phyloP scores from a whole-genome alignment of 352 stramenopile species.

The Peronospora farinosa region DNA sequence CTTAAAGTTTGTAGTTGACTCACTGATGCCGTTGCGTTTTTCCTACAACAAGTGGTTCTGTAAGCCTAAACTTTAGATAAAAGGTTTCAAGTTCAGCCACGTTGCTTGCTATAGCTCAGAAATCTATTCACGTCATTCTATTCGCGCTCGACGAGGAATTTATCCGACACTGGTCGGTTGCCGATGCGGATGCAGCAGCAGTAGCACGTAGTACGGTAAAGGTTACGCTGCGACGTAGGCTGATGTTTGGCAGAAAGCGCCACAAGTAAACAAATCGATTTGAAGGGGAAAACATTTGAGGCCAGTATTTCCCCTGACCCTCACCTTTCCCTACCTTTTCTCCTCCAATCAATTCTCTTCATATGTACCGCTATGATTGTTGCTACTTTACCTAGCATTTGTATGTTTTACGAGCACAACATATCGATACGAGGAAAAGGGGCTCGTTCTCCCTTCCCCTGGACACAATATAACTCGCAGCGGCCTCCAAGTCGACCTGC shows the following conservation, averaged over 20 bases:
- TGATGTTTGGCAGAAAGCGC: neutral
- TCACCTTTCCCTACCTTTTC: constrained; percentile 51
- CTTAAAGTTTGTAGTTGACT: no score
- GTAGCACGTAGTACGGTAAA: neutral
- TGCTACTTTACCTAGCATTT: neutral
- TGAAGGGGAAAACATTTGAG: constrained; percentile 10
- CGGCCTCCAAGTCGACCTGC: constrained; percentile 8
- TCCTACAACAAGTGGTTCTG: no score
- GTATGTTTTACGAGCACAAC: constrained; percentile 1
- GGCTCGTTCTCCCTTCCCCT: constrained; percentile 20
- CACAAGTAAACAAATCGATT: constrained; percentile 6
- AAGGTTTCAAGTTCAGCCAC: no score
- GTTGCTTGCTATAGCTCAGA: no score
- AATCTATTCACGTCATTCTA: no score
- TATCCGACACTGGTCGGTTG: no score
- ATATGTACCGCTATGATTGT: constrained; percentile 11
- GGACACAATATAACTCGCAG: constrained; percentile 19
- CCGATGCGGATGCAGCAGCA: neutral
- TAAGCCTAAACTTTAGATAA: no score
- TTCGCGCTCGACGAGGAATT: no score
- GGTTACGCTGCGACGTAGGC: no score
- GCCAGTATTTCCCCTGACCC: constrained; percentile 34
- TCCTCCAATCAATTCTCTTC: constrained; percentile 38
- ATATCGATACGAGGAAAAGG: constrained; percentile 13
- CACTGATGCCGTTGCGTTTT: no score